Base-by-base conservation (phyloP, 352 stramenopile genomes). In the Globisporangium nodosum region DNA sequence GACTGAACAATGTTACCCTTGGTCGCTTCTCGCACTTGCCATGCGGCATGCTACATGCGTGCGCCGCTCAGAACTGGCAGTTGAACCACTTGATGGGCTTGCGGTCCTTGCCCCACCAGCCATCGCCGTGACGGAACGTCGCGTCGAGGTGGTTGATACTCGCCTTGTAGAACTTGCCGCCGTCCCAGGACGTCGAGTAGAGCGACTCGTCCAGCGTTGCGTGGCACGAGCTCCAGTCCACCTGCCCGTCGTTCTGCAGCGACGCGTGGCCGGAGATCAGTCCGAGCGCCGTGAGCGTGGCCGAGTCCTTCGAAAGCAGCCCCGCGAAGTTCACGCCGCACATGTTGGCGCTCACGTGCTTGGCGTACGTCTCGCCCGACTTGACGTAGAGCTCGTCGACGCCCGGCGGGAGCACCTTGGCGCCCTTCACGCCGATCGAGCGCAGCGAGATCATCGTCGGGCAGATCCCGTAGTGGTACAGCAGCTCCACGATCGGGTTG, bases 11-110 rank as follows among this genome's bases (percentile, higher is more conserved):
- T 24, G 21, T 1, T 24, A 24, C 21, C 21, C 21, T 24, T 24
- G 21, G 21, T 24, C 21, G 21, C 21, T 24, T 24, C 21, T 24
- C 21, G 21, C 21, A 24, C 21, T 24, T 24, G 1, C 21, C 21
- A 24, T 24, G 21, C 0, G 21, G 31, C 31, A 37, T 37, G 31
- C 31, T 9, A 37, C 31, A 9, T 37, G 31, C 31, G 31, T 35
- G 31, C 31, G 31, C 7, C 4, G 33, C 12, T 42, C 13, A 63
- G 30, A 74, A 66, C 43, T 70, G 60, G 47, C 68, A 74, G 46
- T 70, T 58, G 56, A 74, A 64, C 68, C 64, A 74, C 49, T 74
- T 69, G 40, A 74, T 55, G 30, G 68, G 68, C 55, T 74, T 74
- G 40, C 68, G 58, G 45, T 64, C 60, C 45, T 53, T 55, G 39